These are phyloP conservation scores for Cyberlindnera xishuangbannaensis DNA, from an alignment of 805 yeast species.

Conservation along the genomic window DNA sequence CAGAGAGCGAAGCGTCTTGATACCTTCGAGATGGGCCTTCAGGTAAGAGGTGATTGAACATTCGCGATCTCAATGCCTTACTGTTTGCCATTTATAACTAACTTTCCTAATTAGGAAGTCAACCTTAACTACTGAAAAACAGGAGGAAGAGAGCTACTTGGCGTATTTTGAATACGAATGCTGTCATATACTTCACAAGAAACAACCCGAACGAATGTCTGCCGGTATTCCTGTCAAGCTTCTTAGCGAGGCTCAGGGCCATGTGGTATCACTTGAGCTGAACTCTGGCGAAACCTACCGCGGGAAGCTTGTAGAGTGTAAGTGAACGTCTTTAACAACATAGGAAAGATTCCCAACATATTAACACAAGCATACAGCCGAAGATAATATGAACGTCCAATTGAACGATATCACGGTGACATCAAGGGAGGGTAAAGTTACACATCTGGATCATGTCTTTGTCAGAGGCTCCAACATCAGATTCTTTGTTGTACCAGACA, in stretches of 20 bases:
- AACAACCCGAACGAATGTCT: too few species aligned
- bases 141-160: too few species aligned
- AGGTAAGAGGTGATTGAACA: too few species aligned
- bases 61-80: neutral
- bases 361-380: conserved; percentile 29
- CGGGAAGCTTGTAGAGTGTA: conserved; percentile 75
- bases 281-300: conserved; percentile 81
- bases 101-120: neutral
- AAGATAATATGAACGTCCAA: conserved; percentile 93
- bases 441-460: conserved; percentile 78
- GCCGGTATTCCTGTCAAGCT: conserved; percentile 81
- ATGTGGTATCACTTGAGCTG: conserved; percentile 74
- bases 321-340: neutral
- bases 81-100: neutral
- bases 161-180: too few species aligned
- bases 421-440: conserved; percentile 64
- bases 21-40: too few species aligned
- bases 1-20: too few species aligned
- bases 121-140: too few species aligned
- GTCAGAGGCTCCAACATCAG: conserved; percentile 88
- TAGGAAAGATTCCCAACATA: conserved; percentile 1
- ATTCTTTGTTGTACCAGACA: conserved; percentile 82
- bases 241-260: conserved; percentile 87
- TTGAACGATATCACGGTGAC: conserved; percentile 78
- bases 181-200: too few species aligned